Percentiles rank a stretch among this genome's conserved stretches.
phyloP scores from a whole-genome alignment of 2,329 filamentous ascomycete genomes.

The Fusarium brevicatenulatum region DNA sequence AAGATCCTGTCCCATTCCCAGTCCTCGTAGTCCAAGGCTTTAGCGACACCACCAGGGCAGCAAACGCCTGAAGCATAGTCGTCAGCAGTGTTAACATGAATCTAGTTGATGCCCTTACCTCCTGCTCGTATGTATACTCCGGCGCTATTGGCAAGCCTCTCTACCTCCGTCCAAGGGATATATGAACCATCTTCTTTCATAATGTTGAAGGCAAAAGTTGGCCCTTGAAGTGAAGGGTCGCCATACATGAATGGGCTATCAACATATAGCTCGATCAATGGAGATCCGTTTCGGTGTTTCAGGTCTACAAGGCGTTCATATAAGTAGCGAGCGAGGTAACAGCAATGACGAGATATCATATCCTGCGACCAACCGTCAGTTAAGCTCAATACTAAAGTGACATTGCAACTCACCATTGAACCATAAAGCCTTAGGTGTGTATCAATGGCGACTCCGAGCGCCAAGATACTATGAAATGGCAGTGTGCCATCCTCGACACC shows the following conservation, averaged over 20 bases:
- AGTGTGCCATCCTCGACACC: slow-evolving; percentile 74
- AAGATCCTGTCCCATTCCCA: slow-evolving; percentile 65
- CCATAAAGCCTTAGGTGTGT: slow-evolving; percentile 66
- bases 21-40: slow-evolving; percentile 61
- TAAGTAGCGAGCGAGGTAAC: slow-evolving; percentile 61
- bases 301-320: slow-evolving; percentile 60
- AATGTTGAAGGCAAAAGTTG: slow-evolving; percentile 73
- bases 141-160: slow-evolving; percentile 63
- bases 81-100: not conserved
- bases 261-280: slow-evolving; percentile 65
- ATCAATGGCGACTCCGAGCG: slow-evolving; percentile 67
- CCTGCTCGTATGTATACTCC: slow-evolving; percentile 68
- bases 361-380: slow-evolving; percentile 34
- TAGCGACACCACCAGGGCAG: slow-evolving; percentile 58
- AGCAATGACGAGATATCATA: slow-evolving; percentile 67
- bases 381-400: not conserved
- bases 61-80: slow-evolving; percentile 54
- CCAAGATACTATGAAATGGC: slow-evolving; percentile 72
- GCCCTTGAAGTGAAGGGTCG: slow-evolving; percentile 64
- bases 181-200: slow-evolving; percentile 61
- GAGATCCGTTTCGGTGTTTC: slow-evolving; percentile 62
- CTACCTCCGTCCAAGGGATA: slow-evolving; percentile 68
- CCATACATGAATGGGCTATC: slow-evolving; percentile 58
- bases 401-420: slow-evolving; percentile 54
- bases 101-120: slow-evolving; percentile 48